Percentiles rank a stretch among this genome's conserved stretches.
Conservation (phyloP, 805 yeast species). For the Lachancea sp. region DNA sequence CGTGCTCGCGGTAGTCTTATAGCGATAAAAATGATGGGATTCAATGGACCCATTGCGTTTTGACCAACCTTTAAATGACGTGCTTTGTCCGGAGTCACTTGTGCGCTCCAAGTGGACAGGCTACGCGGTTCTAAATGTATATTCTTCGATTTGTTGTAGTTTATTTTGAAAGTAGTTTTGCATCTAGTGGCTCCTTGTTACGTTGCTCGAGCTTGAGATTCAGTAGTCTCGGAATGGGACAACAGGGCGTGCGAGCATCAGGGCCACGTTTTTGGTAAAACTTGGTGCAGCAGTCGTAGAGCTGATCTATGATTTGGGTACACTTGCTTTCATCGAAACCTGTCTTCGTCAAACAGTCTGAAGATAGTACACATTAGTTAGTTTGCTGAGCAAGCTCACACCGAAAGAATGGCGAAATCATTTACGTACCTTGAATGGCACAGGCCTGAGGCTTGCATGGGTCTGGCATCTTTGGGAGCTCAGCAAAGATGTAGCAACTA, state of each 20-base stretch:
- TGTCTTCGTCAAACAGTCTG: slow-evolving; percentile 56
- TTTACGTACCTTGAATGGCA: slow-evolving; percentile 58
- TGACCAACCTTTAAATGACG: slow-evolving; percentile 48
- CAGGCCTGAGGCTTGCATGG: slow-evolving; percentile 79
- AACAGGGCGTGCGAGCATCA: slow-evolving; percentile 61
- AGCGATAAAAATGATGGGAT: slow-evolving; percentile 39
- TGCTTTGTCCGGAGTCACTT: slow-evolving; percentile 26
- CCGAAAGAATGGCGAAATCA: background rate
- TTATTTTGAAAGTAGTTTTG: slow-evolving; percentile 37
- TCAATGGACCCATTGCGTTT: slow-evolving; percentile 40
- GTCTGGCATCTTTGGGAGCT: slow-evolving; percentile 12
- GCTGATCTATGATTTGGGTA: slow-evolving; percentile 55
- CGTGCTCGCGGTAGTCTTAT: slow-evolving; percentile 97
- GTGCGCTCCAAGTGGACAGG: slow-evolving; percentile 32
- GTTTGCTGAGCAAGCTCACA: background rate
- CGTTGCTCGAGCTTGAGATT: slow-evolving; percentile 62
- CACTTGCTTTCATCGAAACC: slow-evolving; percentile 73
- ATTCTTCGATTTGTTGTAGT: slow-evolving; percentile 26
- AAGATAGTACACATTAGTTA: background rate
- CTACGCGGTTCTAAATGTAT: slow-evolving; percentile 77
- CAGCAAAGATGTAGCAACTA: background rate
- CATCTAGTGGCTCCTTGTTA: slow-evolving; percentile 47
- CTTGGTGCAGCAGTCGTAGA: slow-evolving; percentile 67
- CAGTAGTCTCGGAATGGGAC: slow-evolving; percentile 65
- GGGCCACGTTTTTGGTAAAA: slow-evolving; percentile 58